A percentile compares a stretch with the other conserved stretches of the same genome.
phyloP scores from a whole-genome alignment of 306 rosid species.

The Glycine latifolia region DNA sequence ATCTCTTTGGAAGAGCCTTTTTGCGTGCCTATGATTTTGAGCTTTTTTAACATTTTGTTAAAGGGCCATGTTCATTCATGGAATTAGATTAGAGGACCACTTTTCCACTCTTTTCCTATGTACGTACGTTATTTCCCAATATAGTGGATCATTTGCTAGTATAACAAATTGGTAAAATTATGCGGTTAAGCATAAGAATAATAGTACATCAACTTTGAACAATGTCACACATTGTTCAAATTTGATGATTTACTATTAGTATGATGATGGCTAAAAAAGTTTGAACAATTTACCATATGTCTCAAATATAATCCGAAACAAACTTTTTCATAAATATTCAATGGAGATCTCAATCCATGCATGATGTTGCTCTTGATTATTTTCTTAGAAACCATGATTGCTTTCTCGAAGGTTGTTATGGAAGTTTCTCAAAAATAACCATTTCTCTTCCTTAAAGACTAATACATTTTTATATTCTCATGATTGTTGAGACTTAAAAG shows the following conservation, averaged over 20 bases:
- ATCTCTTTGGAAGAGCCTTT: slow-evolving; percentile 44
- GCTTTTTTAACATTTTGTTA: neutral
- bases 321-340: slow-evolving; percentile 16
- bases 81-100: slow-evolving; percentile 23
- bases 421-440: slow-evolving; percentile 4
- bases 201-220: too few relatives aligned
- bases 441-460: slow-evolving; percentile 23
- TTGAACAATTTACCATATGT: too few relatives aligned
- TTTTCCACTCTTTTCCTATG: neutral
- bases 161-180: too few relatives aligned
- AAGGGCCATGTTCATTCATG: slow-evolving; percentile 32
- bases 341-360: slow-evolving; percentile 6
- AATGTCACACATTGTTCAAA: too few relatives aligned
- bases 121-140: neutral
- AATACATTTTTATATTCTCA: neutral
- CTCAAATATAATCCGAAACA: neutral
- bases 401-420: neutral
- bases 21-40: slow-evolving; percentile 29
- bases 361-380: slow-evolving; percentile 26
- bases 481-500: slow-evolving; percentile 3
- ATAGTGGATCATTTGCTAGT: neutral
- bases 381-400: slow-evolving; percentile 30
- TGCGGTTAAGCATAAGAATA: too few relatives aligned
- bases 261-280: too few relatives aligned
- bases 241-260: too few relatives aligned